Base-by-base conservation (phyloP, 1,284 basidiomycete genomes). In the Ganoderma sinense region DNA sequence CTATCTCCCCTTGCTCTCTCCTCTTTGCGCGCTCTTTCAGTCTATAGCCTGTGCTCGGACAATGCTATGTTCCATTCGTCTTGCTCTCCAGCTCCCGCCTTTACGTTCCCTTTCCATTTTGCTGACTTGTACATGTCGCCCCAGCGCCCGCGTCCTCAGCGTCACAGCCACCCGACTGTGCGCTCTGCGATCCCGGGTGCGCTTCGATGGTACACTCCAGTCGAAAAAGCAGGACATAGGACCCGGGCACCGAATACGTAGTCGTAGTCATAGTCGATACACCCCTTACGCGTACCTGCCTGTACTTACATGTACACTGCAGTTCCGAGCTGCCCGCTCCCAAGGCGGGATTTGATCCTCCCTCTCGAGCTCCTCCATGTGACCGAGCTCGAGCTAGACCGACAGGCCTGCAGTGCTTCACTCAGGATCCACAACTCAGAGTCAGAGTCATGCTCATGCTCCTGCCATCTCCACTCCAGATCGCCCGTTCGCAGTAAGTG, bases 1-100 rank as follows among this genome's bases (percentile, higher is more conserved):
- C 36, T 51, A 63, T 63, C 45, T 51, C 43, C 60, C 62, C 13
- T 63, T 31, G n/a, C 41, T n/a, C 41, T 41, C 29, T 31, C 43
- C 26, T 31, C 14, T 5, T 33, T 29, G 18, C 31, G 3, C 13
- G 18, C 10, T 10, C 33, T 39, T 33, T 7, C 20, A n/a, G 16
- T n/a, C 56, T 20, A 59, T 33, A 31, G 36, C 33, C 56, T 59
- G 20, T 39, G 33, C 31, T 18, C 36, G 31, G 29, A 33, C 53
- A 29, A 33, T 56, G 6, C 18, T 14, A 31, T 51, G 2, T 33
- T 56, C 53, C 29, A 16, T 56, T 33, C 53, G 14, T 31, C 29
- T 31, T 8, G 29, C 53, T 31, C 31, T 56, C 53, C 53, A 0
- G 33, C 26, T 56, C 29, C 29, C 53, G 53, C 53, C 53, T 33